Conservation (phyloP, 345 rosid species). For the Capsella bursapastoris region DNA sequence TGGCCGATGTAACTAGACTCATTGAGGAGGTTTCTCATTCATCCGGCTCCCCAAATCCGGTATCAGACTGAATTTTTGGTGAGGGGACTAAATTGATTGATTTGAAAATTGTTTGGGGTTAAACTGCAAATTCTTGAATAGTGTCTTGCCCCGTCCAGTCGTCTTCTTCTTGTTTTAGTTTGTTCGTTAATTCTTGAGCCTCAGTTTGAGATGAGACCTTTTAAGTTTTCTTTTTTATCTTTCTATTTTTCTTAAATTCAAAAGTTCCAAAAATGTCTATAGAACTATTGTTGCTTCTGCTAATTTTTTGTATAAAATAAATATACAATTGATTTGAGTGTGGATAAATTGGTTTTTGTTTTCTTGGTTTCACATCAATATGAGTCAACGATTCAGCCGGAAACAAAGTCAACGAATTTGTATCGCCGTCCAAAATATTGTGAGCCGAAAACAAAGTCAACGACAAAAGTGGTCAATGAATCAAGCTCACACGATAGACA, state of each 20-base stretch:
- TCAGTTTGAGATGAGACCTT: conserved; percentile 44
- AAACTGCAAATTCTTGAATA: conserved; percentile 26
- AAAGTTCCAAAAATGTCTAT: conserved; percentile 25
- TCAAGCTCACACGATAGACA: background rate
- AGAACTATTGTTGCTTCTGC: conserved; percentile 17
- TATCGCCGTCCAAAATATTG: conserved; percentile 23
- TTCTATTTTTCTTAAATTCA: conserved; percentile 5
- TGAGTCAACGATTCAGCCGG: conserved; percentile 6
- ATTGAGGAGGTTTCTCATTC: conserved; percentile 68
- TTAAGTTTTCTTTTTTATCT: background rate
- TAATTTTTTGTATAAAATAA: conserved; percentile 36
- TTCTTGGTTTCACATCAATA: conserved; percentile 12
- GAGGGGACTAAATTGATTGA: conserved; percentile 26
- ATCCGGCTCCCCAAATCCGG: conserved; percentile 33
- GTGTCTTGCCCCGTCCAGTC: conserved; percentile 4
- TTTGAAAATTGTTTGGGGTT: conserved; percentile 39
- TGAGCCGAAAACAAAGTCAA: conserved; percentile 9
- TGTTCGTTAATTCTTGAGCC: conserved; percentile 45
- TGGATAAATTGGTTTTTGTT: conserved; percentile 29
- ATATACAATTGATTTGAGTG: conserved; percentile 31
- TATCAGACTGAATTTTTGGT: conserved; percentile 36
- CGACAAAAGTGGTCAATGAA: conserved; percentile 16
- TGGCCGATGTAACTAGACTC: conserved; percentile 66
- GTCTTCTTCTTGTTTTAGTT: conserved; percentile 11
- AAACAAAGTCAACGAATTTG: background rate